Conservation (phyloP, 2,329 filamentous ascomycete species). For the Aspergillus fructus region DNA sequence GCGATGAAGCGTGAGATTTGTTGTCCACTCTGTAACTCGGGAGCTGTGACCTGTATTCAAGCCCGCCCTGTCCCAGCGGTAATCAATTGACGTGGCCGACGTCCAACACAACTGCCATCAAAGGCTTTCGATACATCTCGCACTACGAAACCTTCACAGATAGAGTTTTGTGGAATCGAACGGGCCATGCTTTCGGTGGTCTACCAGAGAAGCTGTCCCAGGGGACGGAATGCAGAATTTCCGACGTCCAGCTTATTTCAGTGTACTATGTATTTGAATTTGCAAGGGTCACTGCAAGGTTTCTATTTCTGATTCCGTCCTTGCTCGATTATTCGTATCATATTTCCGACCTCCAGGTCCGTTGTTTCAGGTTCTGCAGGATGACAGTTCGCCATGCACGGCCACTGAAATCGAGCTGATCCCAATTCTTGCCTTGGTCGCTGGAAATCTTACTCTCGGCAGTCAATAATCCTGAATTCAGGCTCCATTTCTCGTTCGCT, state of each 20-base stretch:
- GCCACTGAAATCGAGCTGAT: background rate
- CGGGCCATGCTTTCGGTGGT: background rate
- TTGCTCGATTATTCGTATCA: background rate
- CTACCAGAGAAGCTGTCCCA: background rate
- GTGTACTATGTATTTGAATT: background rate
- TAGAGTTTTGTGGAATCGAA: background rate
- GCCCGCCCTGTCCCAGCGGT: background rate
- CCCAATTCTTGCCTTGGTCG: background rate
- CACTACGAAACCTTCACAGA: background rate
- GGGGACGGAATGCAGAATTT: background rate
- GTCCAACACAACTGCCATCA: background rate
- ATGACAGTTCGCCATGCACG: background rate
- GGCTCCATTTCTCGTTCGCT: background rate
- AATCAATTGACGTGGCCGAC: conserved; percentile 6
- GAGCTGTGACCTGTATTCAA: background rate
- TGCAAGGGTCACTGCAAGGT: conserved; percentile 4
- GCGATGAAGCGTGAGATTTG: background rate
- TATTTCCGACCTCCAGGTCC: background rate
- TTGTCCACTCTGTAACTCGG: background rate
- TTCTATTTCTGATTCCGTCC: background rate
- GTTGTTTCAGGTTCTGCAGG: conserved; percentile 8
- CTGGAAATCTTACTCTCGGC: background rate
- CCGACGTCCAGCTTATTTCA: background rate
- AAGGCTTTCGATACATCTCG: background rate
- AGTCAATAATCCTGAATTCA: background rate